Base-by-base conservation (phyloP, 1,284 basidiomycete genomes). In the Cryptococcus sp. region DNA sequence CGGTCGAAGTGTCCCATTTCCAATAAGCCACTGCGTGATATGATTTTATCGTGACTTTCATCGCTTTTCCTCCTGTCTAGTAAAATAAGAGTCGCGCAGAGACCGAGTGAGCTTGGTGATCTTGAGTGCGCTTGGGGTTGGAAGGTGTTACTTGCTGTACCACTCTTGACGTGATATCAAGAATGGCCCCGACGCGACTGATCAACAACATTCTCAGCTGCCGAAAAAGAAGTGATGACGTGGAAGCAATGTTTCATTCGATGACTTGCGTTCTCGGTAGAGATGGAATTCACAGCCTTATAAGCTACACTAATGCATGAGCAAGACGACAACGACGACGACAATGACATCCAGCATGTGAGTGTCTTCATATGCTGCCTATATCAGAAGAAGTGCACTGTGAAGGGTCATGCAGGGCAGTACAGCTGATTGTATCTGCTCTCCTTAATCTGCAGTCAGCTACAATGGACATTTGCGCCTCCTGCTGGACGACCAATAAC, bases 11-110 rank as follows among this genome's bases (percentile, higher is more conserved):
- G 62, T 78, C 74, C 78, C 78, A 79, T 61, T 77, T 75, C 78
- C 78, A 79, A 19, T 69, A 69, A 3, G 77, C 78, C 31, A 79
- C 76, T 3, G 77, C 69, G 60, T 75, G 64, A 61, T 73, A 75
- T 5, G 71, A 59, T 15, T 67, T 70, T 55, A 78, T 71, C 17
- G 72, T 70, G 61, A 79, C 52, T 56, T 78, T 79, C 78, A 79
- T 79, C 38, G 41, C 47, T 35, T 4, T 35, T 10, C 13, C 5
- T 35, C 2, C 31, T 5, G 10, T 31, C 5, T 31, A 31, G 27
- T 10, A 4, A 4, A 10, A 31, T 31, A 10, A 5, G 5, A 23
- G 31, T 38, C 25, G 2, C 25, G 40, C 17, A 53, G 44, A n/a
- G 17, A 23, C 23, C 22, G 41, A 45, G 17, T 17, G 51, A 45